Base-by-base conservation (phyloP, 768 basidiomycete genomes). In the Trametes gibbosa region DNA sequence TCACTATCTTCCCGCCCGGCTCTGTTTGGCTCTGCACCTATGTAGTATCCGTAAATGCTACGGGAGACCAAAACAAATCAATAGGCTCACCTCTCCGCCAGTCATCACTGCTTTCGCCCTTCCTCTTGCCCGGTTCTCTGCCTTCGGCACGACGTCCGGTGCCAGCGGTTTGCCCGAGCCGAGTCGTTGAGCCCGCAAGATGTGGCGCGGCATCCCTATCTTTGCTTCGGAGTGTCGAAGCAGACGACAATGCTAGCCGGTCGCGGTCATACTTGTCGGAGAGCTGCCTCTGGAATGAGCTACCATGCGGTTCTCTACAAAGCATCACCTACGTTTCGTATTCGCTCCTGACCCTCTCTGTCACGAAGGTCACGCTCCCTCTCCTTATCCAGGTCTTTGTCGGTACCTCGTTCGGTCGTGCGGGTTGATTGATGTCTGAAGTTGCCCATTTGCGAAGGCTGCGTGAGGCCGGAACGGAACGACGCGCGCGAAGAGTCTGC, bases 401-500 rank as follows among this genome's bases (percentile, higher is more conserved):
- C 75, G 45, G 65, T 62, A 17, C 73, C 73, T 39, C 86, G 81
- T 70, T 90, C 89, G 42, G 75, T 78, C 16, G 82, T 76, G 53
- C 90, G 88, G 65, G 87, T 74, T 12, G 91, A 90, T 65, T 94
- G 92, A 67, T 93, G 92, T 69, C 91, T 90, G 73, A 94, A 94
- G 69, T 92, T 92, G 48, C 92, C 92, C 92, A 94, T 94, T 75
- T 93, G 91, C 35, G 92, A 90, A 25, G 90, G 89, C 66, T 94
- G 91, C 24, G 89, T 82, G 49, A 89, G 76, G 14, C 83, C 78
- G 13, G 89, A 81, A 29, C 89, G 84, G 68, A 91, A 92, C 7
- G 84, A 79, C 24, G 87, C 82, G 57, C 91, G 81, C 12, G 83
- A 68, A 45, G 84, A 72, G 52, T 79, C 72, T 73, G 85, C 82